These are phyloP conservation scores for Marasmius oreades DNA, from an alignment of 1,284 basidiomycete species.

Conservation along the genomic window DNA sequence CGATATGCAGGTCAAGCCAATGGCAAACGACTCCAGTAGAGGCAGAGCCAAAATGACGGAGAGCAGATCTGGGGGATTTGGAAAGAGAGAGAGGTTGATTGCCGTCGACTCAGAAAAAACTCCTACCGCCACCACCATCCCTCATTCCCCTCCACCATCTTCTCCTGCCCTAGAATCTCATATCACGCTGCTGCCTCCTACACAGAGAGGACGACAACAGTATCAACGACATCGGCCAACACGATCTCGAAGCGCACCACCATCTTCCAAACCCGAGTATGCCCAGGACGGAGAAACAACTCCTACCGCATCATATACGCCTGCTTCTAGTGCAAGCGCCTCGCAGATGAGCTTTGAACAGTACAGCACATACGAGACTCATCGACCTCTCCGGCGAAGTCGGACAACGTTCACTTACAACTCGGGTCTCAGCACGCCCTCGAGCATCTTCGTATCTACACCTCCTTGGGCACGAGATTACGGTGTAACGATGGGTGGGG, in stretches of 20 bases:
- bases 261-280: constrained; percentile 23
- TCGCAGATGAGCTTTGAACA: constrained; percentile 5
- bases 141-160: background rate
- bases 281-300: constrained; percentile 19
- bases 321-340: background rate
- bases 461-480: constrained; percentile 13
- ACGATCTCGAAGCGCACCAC: constrained; percentile 44
- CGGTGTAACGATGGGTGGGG: constrained; percentile 31
- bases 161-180: background rate
- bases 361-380: background rate
- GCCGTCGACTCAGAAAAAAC: background rate
- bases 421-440: constrained; percentile 23
- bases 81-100: background rate
- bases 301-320: constrained; percentile 13
- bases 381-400: constrained; percentile 5
- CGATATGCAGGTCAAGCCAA: background rate
- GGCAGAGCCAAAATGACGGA: background rate
- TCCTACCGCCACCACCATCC: background rate
- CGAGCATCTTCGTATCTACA: constrained; percentile 24
- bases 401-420: constrained; percentile 6
- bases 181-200: background rate
- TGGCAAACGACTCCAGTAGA: background rate
- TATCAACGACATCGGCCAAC: constrained; percentile 33
- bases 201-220: constrained; percentile 6
- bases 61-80: background rate